Evolutionary conservation across 768 basidiomycete species (phyloP), one percentile per base, ranked within the genome.

Genomic region (Agaricus blazei): DNA sequence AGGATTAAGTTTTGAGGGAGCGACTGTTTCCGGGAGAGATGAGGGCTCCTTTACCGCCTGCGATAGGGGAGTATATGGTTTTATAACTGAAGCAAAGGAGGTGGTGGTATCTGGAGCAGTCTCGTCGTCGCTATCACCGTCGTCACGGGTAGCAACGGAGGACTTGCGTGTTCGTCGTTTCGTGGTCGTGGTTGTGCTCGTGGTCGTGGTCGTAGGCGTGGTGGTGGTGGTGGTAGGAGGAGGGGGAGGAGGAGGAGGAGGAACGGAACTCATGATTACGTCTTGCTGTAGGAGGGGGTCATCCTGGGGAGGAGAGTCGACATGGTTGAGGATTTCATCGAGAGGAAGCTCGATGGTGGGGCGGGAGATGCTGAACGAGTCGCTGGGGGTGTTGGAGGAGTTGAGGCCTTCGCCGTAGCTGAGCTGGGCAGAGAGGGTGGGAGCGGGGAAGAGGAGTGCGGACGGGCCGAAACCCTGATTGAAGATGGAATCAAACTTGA

Each of bases 291-390:
- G 44, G 57, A 48, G 34, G 52, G 43, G 58, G 61, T 62, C 40
- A 60, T 31, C 26, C 66, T 65, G 38, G 62, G 66, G 67, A 43
- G 62, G 54, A 19, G 68, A 59, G 27, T 76, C 83, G 62, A 75
- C 74, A 51, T 70, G 70, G 58, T 78, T 75, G 19, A 19, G 19
- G 19, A 19, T 19, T 19, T 93, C 90, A 60, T 93, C 90, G n/a
- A 93, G 79, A 4, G 87, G 85, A 27, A 92, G 81, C 65, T 93
- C 90, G 64, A 92, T 91, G 42, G 91, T 92, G 0, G 90, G 91
- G 9, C 90, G 83, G 8, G 73, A 67, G 58, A 92, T 83, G 68
- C 78, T 78, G 63, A 90, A 80, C 34, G 76, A 71, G 54, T 82
- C 78, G 24, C 79, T 73, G 55, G 66, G 63, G 19, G 73, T 64